Percentiles rank a stretch among this genome's conserved stretches.
Conservation (phyloP, 441 rosid species). For the Gossypium schwendimanii region DNA sequence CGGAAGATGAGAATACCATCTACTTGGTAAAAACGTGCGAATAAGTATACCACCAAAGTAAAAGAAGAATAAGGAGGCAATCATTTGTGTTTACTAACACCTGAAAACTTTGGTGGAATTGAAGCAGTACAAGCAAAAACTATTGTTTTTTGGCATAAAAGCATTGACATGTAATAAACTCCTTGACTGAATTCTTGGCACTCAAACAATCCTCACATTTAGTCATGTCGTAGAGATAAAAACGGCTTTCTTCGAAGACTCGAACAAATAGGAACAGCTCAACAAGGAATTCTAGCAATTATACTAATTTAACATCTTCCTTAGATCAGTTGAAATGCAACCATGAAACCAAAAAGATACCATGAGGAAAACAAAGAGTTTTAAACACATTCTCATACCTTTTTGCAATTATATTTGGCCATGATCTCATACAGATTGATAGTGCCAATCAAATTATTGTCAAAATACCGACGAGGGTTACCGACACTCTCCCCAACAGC, state of each 20-base stretch:
- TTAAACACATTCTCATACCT: conserved; percentile 27
- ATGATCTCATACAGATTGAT: conserved; percentile 59
- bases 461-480: conserved; percentile 54
- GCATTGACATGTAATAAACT: background rate
- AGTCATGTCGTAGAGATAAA: background rate
- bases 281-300: background rate
- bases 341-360: background rate
- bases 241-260: background rate
- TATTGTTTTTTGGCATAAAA: background rate
- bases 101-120: background rate
- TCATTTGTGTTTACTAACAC: background rate
- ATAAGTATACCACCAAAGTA: background rate
- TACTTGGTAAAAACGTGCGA: conserved; percentile 6
- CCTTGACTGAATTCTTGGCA: background rate
- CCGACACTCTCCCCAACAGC: conserved; percentile 66
- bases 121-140: background rate
- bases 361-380: background rate
- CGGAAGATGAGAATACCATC: conserved; percentile 76
- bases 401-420: conserved; percentile 59
- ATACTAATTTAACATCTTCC: background rate
- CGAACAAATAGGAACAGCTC: background rate
- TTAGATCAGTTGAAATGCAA: background rate
- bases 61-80: background rate
- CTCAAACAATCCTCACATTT: background rate
- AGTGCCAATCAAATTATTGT: conserved; percentile 62